These are phyloP conservation scores for Stylosanthes scabra DNA, from an alignment of 331 rosid species.

Conservation along the genomic window DNA sequence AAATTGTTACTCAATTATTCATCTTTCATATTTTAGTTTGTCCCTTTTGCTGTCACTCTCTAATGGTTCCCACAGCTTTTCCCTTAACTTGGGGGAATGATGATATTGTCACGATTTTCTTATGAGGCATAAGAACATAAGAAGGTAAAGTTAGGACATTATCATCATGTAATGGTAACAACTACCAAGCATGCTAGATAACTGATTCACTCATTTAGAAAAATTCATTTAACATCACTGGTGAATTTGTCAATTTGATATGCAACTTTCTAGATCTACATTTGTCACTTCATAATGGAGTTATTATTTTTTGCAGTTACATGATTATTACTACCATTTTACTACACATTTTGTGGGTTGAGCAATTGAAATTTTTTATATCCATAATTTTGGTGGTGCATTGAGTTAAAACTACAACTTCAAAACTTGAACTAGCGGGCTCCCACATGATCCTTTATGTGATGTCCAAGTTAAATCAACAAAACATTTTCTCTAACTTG, in stretches of 20 bases:
- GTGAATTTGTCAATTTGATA: no score
- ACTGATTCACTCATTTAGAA: no score
- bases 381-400: background rate
- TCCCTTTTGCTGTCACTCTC: conserved; percentile 31
- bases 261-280: no score
- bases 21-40: conserved; percentile 43
- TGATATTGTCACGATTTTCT: background rate
- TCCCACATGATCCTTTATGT: background rate
- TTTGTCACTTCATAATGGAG: no score
- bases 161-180: background rate
- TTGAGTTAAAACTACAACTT: background rate
- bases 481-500: background rate
- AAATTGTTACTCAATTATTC: conserved; percentile 48
- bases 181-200: background rate
- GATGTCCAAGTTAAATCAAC: background rate
- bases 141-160: background rate
- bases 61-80: conserved; percentile 32
- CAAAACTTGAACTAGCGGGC: background rate
- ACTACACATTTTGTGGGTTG: background rate
- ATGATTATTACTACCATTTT: no score
- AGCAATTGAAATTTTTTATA: background rate
- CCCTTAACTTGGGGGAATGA: conserved; percentile 17
- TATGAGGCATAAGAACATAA: conserved; percentile 24
- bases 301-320: background rate
- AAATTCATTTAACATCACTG: no score